Evolutionary conservation across 2,329 filamentous ascomycete species (phyloP).

Genomic region (Xylariaceae sp.): DNA sequence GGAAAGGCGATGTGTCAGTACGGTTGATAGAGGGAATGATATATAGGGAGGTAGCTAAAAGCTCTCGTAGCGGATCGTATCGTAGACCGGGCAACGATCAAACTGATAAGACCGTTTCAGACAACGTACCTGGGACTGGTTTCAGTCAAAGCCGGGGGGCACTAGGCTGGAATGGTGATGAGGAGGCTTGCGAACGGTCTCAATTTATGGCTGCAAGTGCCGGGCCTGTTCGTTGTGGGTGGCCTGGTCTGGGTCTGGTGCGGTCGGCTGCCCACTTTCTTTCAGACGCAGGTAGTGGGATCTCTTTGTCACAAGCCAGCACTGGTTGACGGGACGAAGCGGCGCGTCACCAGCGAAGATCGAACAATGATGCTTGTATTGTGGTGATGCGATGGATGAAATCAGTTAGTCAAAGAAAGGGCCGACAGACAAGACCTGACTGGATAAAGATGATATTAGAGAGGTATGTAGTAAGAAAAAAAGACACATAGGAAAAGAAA

Average conservation of each 20-base stretch:
- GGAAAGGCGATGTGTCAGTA: neutral
- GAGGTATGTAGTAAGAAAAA: no score
- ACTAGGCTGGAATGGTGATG: neutral
- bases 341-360: no score
- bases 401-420: no score
- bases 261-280: neutral
- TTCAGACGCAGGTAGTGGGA: neutral
- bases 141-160: neutral
- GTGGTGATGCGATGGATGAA: no score
- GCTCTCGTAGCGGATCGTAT: neutral
- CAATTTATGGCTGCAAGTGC: neutral
- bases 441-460: no score
- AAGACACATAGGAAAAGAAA: no score
- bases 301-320: no score
- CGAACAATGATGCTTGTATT: no score
- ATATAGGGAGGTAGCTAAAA: neutral
- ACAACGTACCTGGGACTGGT: neutral
- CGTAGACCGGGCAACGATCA: neutral
- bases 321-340: no score
- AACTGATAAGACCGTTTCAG: neutral
- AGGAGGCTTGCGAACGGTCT: neutral
- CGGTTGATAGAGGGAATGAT: neutral
- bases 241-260: no score
- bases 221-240: neutral
- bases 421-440: no score